Evolutionary conservation across 768 basidiomycete genomes (phyloP).

Genomic region (Neoboletus magnificus): DNA sequence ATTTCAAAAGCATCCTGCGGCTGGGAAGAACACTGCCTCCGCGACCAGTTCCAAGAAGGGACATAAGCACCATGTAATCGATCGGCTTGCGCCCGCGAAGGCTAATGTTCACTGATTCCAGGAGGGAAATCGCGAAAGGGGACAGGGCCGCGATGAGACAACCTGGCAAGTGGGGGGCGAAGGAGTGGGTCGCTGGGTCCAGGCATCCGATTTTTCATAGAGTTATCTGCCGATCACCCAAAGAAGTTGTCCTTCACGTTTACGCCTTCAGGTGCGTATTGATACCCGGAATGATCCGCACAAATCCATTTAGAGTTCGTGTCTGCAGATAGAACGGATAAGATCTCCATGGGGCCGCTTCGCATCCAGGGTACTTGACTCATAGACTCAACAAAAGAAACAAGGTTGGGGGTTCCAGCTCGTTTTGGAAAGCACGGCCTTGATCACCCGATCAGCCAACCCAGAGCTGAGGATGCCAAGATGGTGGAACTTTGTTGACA

Average conservation of each 20-base stretch:
- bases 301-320: constrained; percentile 14
- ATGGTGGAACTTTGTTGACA: constrained; percentile 7
- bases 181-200: constrained; percentile 4
- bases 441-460: constrained; percentile 13
- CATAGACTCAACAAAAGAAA: constrained; percentile 11
- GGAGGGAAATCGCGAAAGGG: neutral
- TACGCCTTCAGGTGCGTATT: constrained; percentile 13
- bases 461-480: neutral
- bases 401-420: constrained; percentile 19
- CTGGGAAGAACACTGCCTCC: constrained; percentile 7
- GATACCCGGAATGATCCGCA: constrained; percentile 29
- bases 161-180: neutral
- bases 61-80: neutral
- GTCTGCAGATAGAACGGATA: constrained; percentile 24
- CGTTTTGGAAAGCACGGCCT: constrained; percentile 8
- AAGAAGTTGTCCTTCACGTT: constrained; percentile 13
- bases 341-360: constrained; percentile 14
- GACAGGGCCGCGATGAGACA: neutral
- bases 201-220: neutral
- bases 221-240: constrained; percentile 12
- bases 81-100: constrained; percentile 6
- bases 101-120: neutral
- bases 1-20: constrained; percentile 1
- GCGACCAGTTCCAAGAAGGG: neutral
- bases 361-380: constrained; percentile 19